phyloP scores from a whole-genome alignment of 345 rosid genomes.

The Passiflora organensis region DNA sequence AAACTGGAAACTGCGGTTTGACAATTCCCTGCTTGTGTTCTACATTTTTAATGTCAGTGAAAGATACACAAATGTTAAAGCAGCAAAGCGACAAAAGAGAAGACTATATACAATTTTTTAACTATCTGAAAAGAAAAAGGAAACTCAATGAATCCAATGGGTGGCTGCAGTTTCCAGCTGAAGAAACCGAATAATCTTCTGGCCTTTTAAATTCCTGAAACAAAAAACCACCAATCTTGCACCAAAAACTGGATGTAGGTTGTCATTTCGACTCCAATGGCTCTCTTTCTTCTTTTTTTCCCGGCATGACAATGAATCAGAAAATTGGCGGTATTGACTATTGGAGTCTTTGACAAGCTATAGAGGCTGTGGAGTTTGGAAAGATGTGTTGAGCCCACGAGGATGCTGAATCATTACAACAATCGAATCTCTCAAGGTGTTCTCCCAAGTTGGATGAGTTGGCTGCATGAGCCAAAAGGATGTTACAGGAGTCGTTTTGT shows the following conservation, averaged over 20 bases:
- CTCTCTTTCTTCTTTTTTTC: background rate
- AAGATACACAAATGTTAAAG: background rate
- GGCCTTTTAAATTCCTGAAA: background rate
- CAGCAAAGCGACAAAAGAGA: background rate
- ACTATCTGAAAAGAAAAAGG: background rate
- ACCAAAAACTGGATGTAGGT: background rate
- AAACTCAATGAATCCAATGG: background rate
- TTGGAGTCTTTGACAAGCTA: slow-evolving; percentile 5
- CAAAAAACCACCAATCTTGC: background rate
- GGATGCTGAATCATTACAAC: slow-evolving; percentile 83
- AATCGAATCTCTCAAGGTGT: slow-evolving; percentile 42
- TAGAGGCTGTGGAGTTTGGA: slow-evolving; percentile 1
- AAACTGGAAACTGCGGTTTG: too few relatives aligned
- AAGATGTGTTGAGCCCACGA: background rate
- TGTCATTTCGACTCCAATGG: background rate
- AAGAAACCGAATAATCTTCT: background rate
- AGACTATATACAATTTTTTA: background rate
- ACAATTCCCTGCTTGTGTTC: too few relatives aligned
- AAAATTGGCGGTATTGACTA: background rate
- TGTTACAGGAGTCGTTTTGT: slow-evolving; percentile 13
- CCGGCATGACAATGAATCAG: background rate
- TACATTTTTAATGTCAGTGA: too few relatives aligned
- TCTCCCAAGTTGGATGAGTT: slow-evolving; percentile 30
- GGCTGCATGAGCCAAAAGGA: slow-evolving; percentile 43
- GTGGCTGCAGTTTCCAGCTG: background rate